Percentiles rank a stretch among this genome's conserved stretches.
These are phyloP conservation scores for Cordia subcordata DNA, from an alignment of 257 asterid species.

Conservation along the genomic window DNA sequence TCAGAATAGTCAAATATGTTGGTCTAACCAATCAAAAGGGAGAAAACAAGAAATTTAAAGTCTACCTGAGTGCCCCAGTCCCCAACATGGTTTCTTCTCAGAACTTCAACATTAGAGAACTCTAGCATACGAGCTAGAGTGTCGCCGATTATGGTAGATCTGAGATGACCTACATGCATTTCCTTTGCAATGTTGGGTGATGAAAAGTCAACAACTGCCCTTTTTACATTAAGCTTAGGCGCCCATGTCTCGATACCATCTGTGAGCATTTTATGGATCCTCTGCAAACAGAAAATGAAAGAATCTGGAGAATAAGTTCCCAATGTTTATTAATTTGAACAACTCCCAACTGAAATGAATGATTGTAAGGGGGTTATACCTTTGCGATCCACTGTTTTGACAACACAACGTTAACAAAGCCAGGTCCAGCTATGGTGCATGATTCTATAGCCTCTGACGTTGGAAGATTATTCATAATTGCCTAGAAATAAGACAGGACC, in stretches of 20 bases:
- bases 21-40: constrained; percentile 1
- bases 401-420: constrained; percentile 69
- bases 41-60: neutral
- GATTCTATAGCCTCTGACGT: constrained; percentile 60
- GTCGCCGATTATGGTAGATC: constrained; percentile 95
- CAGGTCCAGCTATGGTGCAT: constrained; percentile 80
- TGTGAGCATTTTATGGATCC: constrained; percentile 69
- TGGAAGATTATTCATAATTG: constrained; percentile 75
- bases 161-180: constrained; percentile 96
- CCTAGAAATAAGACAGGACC: constrained; percentile 37
- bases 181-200: constrained; percentile 98
- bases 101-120: constrained; percentile 80
- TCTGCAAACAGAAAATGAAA: constrained; percentile 40
- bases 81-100: constrained; percentile 91
- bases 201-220: constrained; percentile 86
- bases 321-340: neutral
- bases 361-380: constrained; percentile 31
- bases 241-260: constrained; percentile 89
- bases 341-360: neutral
- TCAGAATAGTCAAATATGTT: too few species aligned
- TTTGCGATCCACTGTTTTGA: constrained; percentile 80
- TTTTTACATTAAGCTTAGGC: constrained; percentile 69
- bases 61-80: constrained; percentile 98
- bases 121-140: constrained; percentile 94
- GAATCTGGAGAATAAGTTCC: neutral